Evolutionary conservation across 2,329 filamentous ascomycete species (phyloP), one percentile per base, ranked within the genome.

Genomic region (Biscogniauxia mediterranea): DNA sequence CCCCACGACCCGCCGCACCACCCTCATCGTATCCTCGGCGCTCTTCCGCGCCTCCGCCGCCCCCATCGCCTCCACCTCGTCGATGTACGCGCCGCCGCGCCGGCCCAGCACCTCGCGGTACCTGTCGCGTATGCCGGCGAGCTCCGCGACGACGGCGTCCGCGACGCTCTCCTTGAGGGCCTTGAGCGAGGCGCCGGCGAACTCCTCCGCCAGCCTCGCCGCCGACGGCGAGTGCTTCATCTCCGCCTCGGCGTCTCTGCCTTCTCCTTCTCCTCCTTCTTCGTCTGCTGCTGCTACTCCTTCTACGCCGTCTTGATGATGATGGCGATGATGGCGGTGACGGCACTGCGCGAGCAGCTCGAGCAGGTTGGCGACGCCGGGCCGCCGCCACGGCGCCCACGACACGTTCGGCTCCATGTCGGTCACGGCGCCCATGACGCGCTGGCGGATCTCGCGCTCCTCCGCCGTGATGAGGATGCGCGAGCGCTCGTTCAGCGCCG

Each of bases 331-430:
- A 11, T 28, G n/a, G 49, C 53, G 49, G n/a, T 23, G 66, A 58
- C 88, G 84, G 68, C 94, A 86, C 64, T 91, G 85, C 23, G 87
- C 87, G n/a, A 94, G 77, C 17, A 99, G 85, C 60, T 92, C 87
- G 1, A 99, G 77, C 13, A 99, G 80, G 73, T 98, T 99, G 11
- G 93, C 88, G 3, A 99, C 90, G 0, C 93, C 95, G 0, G 94
- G 94, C 23, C 95, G 83, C 0, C 68, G 70, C 0, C 74, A 70
- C 0, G 87, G 87, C 65, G 97, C 88, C 73, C 95, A 97, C 0
- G 86, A 87, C 50, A 97, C 85, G 1, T 77, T 84, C 81, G 0
- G 76, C 66, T 0, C 85, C 28, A 32, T 89, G 75, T 99, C 95
- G 1, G 95, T 98, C 32, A 92, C 74, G 7, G 95, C 92, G 6